Evolutionary conservation across 2,329 filamentous ascomycete species (phyloP).

Genomic region (Trichoderma afroharzianum): DNA sequence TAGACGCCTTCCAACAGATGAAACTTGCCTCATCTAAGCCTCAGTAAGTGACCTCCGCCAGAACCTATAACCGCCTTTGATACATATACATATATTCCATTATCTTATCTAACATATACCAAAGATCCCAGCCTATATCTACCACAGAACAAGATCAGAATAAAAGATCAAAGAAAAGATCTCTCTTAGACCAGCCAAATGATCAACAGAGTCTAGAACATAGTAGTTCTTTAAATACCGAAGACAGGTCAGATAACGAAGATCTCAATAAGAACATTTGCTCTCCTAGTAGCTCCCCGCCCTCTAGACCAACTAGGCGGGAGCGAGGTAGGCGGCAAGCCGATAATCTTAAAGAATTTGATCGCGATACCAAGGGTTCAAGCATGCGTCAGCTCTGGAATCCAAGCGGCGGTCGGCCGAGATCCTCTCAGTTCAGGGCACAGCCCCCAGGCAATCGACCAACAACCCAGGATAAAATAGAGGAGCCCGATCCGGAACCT

Average conservation of each 20-base stretch:
- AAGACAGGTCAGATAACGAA: constrained; percentile 16
- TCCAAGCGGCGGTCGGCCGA: too few relatives aligned
- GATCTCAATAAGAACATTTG: background rate
- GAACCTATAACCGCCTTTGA: background rate
- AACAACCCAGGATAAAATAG: background rate
- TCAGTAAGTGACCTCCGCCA: background rate
- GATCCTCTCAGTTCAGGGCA: too few relatives aligned
- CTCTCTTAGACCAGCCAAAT: background rate
- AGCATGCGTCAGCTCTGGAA: background rate
- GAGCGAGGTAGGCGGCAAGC: background rate
- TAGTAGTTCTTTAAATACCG: background rate
- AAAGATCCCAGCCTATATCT: background rate
- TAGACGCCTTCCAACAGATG: constrained; percentile 25
- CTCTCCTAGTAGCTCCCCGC: background rate
- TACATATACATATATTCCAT: too few relatives aligned
- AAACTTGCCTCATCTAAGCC: background rate
- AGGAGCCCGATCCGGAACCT: background rate
- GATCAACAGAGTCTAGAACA: background rate
- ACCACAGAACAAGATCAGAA: background rate
- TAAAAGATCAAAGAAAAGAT: background rate
- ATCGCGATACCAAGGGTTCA: background rate
- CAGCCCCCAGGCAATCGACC: too few relatives aligned
- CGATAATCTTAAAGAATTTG: background rate
- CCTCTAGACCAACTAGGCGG: too few relatives aligned
- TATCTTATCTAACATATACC: background rate